These are phyloP conservation scores for Psilocybe cyanescens DNA, from an alignment of 768 basidiomycete genomes.

Conservation along the genomic window DNA sequence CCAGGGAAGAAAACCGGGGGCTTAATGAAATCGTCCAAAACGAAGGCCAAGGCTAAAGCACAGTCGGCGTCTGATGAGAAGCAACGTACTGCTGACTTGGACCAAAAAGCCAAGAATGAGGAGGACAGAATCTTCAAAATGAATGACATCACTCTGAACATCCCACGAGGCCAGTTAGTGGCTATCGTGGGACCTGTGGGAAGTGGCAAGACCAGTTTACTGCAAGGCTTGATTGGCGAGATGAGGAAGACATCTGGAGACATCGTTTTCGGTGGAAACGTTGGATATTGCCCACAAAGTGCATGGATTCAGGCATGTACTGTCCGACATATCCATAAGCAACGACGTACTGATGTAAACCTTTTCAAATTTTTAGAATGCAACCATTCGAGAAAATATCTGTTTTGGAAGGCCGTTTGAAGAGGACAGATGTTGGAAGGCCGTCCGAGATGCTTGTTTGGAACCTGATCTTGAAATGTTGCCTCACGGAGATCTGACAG, in stretches of 20 bases:
- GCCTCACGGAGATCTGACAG: conserved; percentile 77
- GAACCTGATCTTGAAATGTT: conserved; percentile 82
- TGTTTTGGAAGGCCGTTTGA: conserved; percentile 87
- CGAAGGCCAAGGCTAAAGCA: conserved; percentile 23
- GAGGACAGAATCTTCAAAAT: conserved; percentile 64
- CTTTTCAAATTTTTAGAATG: conserved; percentile 48
- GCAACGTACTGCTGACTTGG: conserved; percentile 18
- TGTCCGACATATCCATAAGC: not conserved
- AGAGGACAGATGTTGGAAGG: conserved; percentile 81
- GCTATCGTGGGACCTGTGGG: conserved; percentile 89
- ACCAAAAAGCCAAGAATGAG: conserved; percentile 34
- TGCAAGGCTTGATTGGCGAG: conserved; percentile 81
- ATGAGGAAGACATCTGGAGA: conserved; percentile 75
- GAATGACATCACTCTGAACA: conserved; percentile 60
- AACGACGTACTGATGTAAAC: conserved; percentile 8
- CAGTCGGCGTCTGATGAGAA: conserved; percentile 34
- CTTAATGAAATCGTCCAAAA: conserved; percentile 14
- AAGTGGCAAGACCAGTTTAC: conserved; percentile 66
- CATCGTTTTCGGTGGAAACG: conserved; percentile 73
- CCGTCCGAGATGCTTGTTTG: conserved; percentile 75
- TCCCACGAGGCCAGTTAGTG: conserved; percentile 78
- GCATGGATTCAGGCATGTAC: conserved; percentile 83
- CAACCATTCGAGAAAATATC: conserved; percentile 88
- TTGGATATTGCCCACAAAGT: conserved; percentile 84
- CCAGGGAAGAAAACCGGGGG: conserved; percentile 14